Conservation (phyloP, 2,329 filamentous ascomycete species). For the Rhynchosporium secalis region DNA sequence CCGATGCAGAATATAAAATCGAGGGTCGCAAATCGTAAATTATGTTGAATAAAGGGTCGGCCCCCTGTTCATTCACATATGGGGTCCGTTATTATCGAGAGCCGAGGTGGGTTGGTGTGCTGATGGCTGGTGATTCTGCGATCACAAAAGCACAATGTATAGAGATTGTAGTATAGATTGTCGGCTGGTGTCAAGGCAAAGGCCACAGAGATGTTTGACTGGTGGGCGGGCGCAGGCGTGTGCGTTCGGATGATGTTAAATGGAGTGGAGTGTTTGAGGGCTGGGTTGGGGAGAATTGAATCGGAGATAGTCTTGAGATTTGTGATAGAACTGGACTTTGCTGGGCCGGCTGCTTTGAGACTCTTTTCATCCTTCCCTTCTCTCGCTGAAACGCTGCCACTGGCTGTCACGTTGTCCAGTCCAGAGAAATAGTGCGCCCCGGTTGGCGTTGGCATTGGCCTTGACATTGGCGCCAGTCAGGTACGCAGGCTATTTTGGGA, state of each 20-base stretch:
- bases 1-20: constrained; percentile 20
- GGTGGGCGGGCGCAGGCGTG: not conserved
- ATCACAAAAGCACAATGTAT: constrained; percentile 8
- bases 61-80: constrained; percentile 25
- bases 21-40: constrained; percentile 28
- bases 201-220: constrained; percentile 21
- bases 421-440: not conserved
- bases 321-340: not conserved
- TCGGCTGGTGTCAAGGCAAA: constrained; percentile 17
- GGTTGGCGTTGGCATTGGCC: not conserved
- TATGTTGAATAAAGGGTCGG: constrained; percentile 30
- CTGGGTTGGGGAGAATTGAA: not conserved
- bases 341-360: constrained; percentile 11
- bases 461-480: too few species aligned
- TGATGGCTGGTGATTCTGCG: constrained; percentile 5
- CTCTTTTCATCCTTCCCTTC: constrained; percentile 11
- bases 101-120: constrained; percentile 21
- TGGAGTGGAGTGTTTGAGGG: constrained; percentile 12
- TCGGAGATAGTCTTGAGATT: not conserved
- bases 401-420: constrained; percentile 14
- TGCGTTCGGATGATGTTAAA: constrained; percentile 15
- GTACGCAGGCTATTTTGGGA: too few species aligned
- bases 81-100: constrained; percentile 25
- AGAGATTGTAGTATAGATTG: constrained; percentile 13
- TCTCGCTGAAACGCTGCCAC: constrained; percentile 18